Evolutionary conservation across 2,329 filamentous ascomycete genomes (phyloP).

Genomic region (Metarhizium robertsii): DNA sequence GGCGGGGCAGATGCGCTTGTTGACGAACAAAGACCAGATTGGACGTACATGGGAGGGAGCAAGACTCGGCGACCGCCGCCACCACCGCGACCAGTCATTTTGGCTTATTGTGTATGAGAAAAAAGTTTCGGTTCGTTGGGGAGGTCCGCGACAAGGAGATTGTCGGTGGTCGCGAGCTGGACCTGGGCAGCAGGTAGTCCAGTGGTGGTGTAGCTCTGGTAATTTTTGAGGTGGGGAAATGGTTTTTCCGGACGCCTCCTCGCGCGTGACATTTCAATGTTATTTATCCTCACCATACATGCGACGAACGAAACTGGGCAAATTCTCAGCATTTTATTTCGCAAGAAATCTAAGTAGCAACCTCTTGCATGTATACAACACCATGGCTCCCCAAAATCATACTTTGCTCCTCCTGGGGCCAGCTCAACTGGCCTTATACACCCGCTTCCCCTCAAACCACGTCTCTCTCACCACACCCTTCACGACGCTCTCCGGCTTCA

Average conservation of each 20-base stretch:
- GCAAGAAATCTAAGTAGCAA: too few relatives aligned
- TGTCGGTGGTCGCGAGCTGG: neutral
- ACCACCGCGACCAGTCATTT: slow-evolving; percentile 51
- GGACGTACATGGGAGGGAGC: slow-evolving; percentile 43
- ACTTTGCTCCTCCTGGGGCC: neutral
- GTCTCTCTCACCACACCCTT: slow-evolving; percentile 39
- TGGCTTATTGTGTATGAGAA: neutral
- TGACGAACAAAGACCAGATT: slow-evolving; percentile 4
- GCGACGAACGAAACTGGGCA: too few relatives aligned
- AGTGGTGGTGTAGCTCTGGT: neutral
- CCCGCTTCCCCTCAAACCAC: slow-evolving; percentile 39
- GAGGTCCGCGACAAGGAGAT: slow-evolving; percentile 1
- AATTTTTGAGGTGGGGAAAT: slow-evolving; percentile 6
- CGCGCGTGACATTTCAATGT: too few relatives aligned
- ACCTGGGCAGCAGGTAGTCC: slow-evolving; percentile 1
- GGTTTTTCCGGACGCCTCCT: slow-evolving; percentile 3
- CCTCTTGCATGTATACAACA: too few relatives aligned
- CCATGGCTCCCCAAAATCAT: too few relatives aligned
- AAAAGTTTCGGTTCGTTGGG: neutral
- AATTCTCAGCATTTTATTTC: too few relatives aligned
- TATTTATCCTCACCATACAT: too few relatives aligned
- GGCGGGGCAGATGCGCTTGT: neutral
- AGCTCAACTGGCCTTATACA: slow-evolving; percentile 17
- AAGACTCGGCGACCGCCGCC: slow-evolving; percentile 51
- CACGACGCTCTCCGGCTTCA: slow-evolving; percentile 36